phyloP scores from a whole-genome alignment of 805 yeast species.

The Zygosaccharomyces pseudorouxii region DNA sequence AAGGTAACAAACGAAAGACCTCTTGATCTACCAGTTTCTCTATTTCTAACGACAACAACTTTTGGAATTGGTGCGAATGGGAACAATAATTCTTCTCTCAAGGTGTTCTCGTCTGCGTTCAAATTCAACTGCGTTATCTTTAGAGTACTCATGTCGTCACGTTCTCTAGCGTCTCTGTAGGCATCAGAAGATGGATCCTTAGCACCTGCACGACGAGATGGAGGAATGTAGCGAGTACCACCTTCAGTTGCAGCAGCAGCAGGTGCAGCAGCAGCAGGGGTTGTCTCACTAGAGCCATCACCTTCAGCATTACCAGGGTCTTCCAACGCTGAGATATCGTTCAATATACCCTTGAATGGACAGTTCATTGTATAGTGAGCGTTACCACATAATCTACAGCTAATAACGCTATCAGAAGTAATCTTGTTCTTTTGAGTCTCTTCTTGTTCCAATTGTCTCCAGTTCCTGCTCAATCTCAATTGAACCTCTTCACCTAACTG shows the following conservation, averaged over 20 bases:
- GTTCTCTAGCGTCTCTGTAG: slow-evolving; percentile 46
- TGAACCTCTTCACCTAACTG: slow-evolving; percentile 81
- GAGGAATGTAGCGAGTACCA: slow-evolving; percentile 53
- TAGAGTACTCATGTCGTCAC: slow-evolving; percentile 84
- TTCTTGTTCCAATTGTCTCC: slow-evolving; percentile 74
- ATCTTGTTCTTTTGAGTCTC: slow-evolving; percentile 47
- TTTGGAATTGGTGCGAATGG: slow-evolving; percentile 66
- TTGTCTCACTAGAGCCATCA: slow-evolving; percentile 32
- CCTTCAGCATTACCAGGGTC: slow-evolving; percentile 35
- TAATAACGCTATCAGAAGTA: slow-evolving; percentile 45
- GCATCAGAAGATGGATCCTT: slow-evolving; percentile 41
- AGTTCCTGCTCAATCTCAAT: slow-evolving; percentile 65
- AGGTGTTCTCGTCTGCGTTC: slow-evolving; percentile 73
- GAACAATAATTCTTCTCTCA: slow-evolving; percentile 66
- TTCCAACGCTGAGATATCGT: slow-evolving; percentile 41
- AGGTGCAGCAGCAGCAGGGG: slow-evolving; percentile 31
- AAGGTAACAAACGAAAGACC: slow-evolving; percentile 95
- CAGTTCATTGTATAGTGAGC: slow-evolving; percentile 91
- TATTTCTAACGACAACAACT: slow-evolving; percentile 79
- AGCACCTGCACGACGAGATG: slow-evolving; percentile 44
- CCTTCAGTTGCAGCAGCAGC: slow-evolving; percentile 35
- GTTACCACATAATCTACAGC: slow-evolving; percentile 91
- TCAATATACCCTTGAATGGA: slow-evolving; percentile 90
- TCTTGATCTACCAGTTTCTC: slow-evolving; percentile 89
- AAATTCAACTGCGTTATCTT: slow-evolving; percentile 89